A percentile compares a stretch with the other conserved stretches of the same genome.
These are phyloP conservation scores for Globisporangium mamillatum DNA, from an alignment of 352 stramenopile species.

Conservation along the genomic window DNA sequence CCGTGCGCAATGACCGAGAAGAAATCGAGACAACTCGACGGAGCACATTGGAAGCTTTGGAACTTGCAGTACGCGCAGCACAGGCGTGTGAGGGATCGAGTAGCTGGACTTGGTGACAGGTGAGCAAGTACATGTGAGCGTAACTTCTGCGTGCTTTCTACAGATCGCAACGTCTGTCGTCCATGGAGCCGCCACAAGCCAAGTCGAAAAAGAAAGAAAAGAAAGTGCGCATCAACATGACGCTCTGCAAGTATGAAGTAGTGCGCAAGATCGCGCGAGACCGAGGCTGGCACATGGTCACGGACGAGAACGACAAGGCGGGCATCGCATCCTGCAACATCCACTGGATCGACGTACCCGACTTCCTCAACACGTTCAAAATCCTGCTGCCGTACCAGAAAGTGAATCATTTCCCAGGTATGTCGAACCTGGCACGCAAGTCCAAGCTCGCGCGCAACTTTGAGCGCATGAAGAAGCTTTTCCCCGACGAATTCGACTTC, in stretches of 20 bases:
- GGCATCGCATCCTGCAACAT: constrained; percentile 83
- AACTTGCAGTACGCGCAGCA: not conserved
- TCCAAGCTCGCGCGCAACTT: constrained; percentile 94
- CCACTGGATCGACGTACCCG: constrained; percentile 94
- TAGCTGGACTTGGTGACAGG: not conserved
- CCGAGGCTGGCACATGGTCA: constrained; percentile 73
- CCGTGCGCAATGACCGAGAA: not conserved
- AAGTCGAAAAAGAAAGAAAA: constrained; percentile 37
- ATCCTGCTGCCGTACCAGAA: constrained; percentile 90
- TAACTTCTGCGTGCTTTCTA: not conserved
- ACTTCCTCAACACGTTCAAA: constrained; percentile 89
- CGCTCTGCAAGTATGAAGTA: constrained; percentile 77
- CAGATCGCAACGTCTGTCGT: not conserved
- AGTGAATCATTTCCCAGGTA: constrained; percentile 96
- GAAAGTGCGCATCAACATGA: constrained; percentile 68
- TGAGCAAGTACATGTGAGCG: not conserved
- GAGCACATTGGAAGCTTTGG: not conserved
- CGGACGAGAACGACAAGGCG: constrained; percentile 66
- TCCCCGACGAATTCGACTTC: constrained; percentile 92
- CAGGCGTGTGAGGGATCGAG: not conserved
- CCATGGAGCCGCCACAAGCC: not conserved
- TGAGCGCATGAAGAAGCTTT: constrained; percentile 94
- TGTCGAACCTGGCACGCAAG: constrained; percentile 94
- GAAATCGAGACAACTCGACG: not conserved
- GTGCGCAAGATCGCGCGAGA: constrained; percentile 74